phyloP scores from a whole-genome alignment of 805 yeast species.

The Yamadazyma sp. region DNA sequence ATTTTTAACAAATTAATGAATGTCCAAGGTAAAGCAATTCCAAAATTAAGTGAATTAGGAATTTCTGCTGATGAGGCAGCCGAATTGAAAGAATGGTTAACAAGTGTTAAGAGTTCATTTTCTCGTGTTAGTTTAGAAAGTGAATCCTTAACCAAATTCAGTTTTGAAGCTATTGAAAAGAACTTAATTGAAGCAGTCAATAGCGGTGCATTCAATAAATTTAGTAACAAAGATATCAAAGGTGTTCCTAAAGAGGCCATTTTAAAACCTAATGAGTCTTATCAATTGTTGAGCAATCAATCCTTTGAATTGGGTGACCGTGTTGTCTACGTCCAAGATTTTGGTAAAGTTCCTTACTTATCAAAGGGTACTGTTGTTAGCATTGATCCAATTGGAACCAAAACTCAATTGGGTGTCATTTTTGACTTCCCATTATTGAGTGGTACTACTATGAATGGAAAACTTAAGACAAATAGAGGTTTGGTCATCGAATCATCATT shows the following conservation, averaged over 20 bases:
- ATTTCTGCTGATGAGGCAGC: slow-evolving; percentile 43
- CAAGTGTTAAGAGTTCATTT: slow-evolving; percentile 45
- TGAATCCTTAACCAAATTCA: slow-evolving; percentile 67
- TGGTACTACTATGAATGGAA: slow-evolving; percentile 79
- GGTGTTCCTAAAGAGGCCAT: slow-evolving; percentile 86
- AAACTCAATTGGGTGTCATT: slow-evolving; percentile 67
- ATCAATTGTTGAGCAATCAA: slow-evolving; percentile 70
- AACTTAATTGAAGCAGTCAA: slow-evolving; percentile 43
- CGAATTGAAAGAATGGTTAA: slow-evolving; percentile 45
- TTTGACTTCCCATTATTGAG: slow-evolving; percentile 83
- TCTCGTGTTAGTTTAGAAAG: slow-evolving; percentile 70
- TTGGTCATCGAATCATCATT: slow-evolving; percentile 76
- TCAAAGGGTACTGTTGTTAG: slow-evolving; percentile 89
- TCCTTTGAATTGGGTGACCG: slow-evolving; percentile 85
- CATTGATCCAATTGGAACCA: slow-evolving; percentile 52
- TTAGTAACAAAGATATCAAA: slow-evolving; percentile 55
- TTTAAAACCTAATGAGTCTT: slow-evolving; percentile 70
- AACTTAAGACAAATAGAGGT: slow-evolving; percentile 77
- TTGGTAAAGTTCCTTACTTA: slow-evolving; percentile 86
- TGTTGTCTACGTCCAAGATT: slow-evolving; percentile 75
- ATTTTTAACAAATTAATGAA: slow-evolving; percentile 45
- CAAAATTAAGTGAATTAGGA: slow-evolving; percentile 35
- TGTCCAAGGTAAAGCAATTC: slow-evolving; percentile 27
- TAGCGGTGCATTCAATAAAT: slow-evolving; percentile 41
- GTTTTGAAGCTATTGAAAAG: slow-evolving; percentile 66